These are phyloP conservation scores for Dipodascus albidus DNA, from an alignment of 805 yeast species.

Conservation along the genomic window DNA sequence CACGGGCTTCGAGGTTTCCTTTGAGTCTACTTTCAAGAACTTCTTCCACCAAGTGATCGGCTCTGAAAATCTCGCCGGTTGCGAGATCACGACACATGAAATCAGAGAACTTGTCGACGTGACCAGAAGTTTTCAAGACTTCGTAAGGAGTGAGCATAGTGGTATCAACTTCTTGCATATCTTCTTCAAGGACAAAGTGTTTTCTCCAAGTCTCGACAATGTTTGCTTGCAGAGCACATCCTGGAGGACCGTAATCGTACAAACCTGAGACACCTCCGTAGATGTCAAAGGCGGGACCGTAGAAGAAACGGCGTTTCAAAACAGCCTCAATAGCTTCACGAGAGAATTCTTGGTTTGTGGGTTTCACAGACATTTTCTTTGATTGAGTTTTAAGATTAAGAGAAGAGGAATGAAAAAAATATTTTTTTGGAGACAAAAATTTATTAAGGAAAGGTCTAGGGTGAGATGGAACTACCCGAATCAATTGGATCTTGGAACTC, in stretches of 20 bases:
- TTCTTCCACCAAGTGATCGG: conserved; percentile 96
- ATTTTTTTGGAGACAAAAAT: not conserved
- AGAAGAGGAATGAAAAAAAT: not conserved
- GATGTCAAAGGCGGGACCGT: conserved; percentile 93
- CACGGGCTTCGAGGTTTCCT: conserved; percentile 97
- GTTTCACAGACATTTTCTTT: conserved; percentile 15
- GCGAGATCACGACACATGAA: conserved; percentile 97
- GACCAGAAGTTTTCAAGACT: conserved; percentile 97
- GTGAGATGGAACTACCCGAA: not conserved
- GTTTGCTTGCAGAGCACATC: conserved; percentile 96
- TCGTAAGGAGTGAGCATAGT: conserved; percentile 97
- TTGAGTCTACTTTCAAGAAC: conserved; percentile 91
- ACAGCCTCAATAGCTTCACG: conserved; percentile 87
- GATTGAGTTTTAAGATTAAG: not conserved
- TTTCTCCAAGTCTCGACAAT: conserved; percentile 93
- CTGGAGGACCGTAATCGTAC: conserved; percentile 99
- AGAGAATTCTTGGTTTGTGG: conserved; percentile 34
- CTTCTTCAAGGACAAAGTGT: conserved; percentile 94
- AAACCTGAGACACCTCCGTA: conserved; percentile 98
- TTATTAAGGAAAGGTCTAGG: not conserved
- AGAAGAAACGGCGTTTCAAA: conserved; percentile 90
- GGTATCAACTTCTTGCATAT: conserved; percentile 97
- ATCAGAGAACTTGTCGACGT: conserved; percentile 97
- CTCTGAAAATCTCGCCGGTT: conserved; percentile 97
- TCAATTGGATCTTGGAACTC: not conserved